Base-by-base conservation (phyloP, 2,329 filamentous ascomycete species). In the Sarocladium oryzae region DNA sequence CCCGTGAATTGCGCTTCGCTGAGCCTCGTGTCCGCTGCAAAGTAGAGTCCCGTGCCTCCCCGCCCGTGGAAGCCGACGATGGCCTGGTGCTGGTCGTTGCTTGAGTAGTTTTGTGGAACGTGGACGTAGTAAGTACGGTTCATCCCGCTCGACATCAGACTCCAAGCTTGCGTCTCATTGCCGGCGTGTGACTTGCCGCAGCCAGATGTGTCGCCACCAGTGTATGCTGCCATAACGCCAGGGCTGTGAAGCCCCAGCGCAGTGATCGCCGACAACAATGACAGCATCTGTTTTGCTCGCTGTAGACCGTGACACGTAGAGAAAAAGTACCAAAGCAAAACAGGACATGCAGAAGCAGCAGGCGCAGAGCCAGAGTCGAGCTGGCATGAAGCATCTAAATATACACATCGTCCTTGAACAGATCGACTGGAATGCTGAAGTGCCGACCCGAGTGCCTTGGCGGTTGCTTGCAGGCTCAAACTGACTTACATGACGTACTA, bases 31-130 rank as follows among this genome's bases (percentile, higher is more conserved):
- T 75, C 72, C 1, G 60, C 60, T 56, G 73, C 69, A 55, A 75
- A 71, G 55, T 70, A 70, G 1, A 68, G 51, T 2, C 71, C 73
- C 21, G 70, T 62, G 51, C 69, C 68, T 51, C 63, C 64, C 4
- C 66, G 69, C 7, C 71, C 73, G 58, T 77, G 73, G 56, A 76
- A 76, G 2, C 70, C 72, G 2, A 77, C 50, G 5, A 76, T 68
- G 1, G 71, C 61, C 1, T 71, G 70, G 50, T 75, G 73, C 18
- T 61, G 58, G 16, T 59, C 59, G 16, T 61, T 58, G 28, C 61
- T 52, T 53, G 69, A 61, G 51, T 75, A 75, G 28, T 60, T 59
- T 1, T 56, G 52, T 0, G 73, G 73, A 0, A 73, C 52, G 51
- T 74, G 70, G 37, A 71, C 62, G 33, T 63, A 67, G 57, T 75